Evolutionary conservation across 306 rosid genomes (phyloP).

Genomic region (Datisca glomerata): DNA sequence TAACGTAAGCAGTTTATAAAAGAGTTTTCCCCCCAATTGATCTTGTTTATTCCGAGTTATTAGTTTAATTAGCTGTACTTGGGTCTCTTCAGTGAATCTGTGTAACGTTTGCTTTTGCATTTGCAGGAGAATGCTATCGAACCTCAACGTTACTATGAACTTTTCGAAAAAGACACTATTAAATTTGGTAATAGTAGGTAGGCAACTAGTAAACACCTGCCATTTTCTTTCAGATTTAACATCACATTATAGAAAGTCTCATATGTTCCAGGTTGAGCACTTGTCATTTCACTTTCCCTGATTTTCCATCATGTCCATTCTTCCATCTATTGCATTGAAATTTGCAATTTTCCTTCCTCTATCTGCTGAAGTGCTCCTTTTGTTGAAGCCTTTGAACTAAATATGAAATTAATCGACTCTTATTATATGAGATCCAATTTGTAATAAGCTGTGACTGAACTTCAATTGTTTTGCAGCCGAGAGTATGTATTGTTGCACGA

Average conservation of each 20-base stretch:
- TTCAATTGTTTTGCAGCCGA: slow-evolving; percentile 81
- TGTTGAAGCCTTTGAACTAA: too few species aligned
- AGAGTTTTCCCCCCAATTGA: too few species aligned
- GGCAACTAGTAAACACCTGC: slow-evolving; percentile 16
- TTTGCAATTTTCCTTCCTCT: too few species aligned
- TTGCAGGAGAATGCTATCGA: slow-evolving; percentile 84
- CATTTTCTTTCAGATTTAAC: slow-evolving; percentile 1
- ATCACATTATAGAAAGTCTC: not conserved
- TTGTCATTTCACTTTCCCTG: too few species aligned
- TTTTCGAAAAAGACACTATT: slow-evolving; percentile 74
- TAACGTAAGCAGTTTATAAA: slow-evolving; percentile 51
- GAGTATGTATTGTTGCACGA: slow-evolving; percentile 90
- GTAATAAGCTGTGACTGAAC: too few species aligned
- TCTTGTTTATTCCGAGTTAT: slow-evolving; percentile 5
- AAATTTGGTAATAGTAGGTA: slow-evolving; percentile 95
- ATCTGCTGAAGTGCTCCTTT: too few species aligned
- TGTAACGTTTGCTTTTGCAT: slow-evolving; percentile 9
- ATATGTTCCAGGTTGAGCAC: too few species aligned
- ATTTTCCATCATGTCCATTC: too few species aligned
- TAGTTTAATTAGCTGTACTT: slow-evolving; percentile 4
- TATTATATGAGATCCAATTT: too few species aligned
- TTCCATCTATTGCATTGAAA: too few species aligned
- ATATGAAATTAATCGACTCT: too few species aligned
- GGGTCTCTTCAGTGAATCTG: slow-evolving; percentile 2
- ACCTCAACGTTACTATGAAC: slow-evolving; percentile 92